These are phyloP conservation scores for Caloboletus inedulis DNA, from an alignment of 1,284 basidiomycete genomes.

Conservation along the genomic window DNA sequence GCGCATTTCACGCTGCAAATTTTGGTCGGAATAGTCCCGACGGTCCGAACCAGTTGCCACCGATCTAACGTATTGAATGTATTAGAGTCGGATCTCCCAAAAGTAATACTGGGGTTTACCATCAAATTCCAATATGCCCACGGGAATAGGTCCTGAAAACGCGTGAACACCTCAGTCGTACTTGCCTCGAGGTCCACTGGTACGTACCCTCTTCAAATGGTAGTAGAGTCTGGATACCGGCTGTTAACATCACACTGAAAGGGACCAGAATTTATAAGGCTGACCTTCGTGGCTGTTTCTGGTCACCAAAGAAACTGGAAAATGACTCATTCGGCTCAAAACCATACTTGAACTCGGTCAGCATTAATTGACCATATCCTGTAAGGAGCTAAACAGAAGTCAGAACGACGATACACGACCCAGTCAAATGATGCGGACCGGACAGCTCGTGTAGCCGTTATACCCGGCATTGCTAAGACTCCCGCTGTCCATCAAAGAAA, in stretches of 20 bases:
- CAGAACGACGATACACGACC: conserved; percentile 2
- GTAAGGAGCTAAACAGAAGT: conserved; percentile 61
- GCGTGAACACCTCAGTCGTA: not conserved
- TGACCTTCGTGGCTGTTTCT: conserved; percentile 62
- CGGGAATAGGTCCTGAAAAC: conserved; percentile 75
- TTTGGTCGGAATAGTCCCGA: too few species aligned
- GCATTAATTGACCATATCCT: conserved; percentile 82
- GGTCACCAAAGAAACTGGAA: conserved; percentile 61
- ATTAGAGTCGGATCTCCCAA: conserved; percentile 1
- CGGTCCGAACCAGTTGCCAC: too few species aligned
- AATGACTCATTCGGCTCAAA: conserved; percentile 86
- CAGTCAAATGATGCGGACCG: conserved; percentile 45
- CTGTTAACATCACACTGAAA: conserved; percentile 7
- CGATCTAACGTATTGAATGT: conserved; percentile 38
- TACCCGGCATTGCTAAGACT: conserved; percentile 66
- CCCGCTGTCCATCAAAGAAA: conserved; percentile 70
- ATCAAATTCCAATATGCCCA: conserved; percentile 84
- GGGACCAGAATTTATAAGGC: conserved; percentile 12
- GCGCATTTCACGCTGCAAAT: too few species aligned
- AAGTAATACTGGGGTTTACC: conserved; percentile 40
- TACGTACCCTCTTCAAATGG: conserved; percentile 83
- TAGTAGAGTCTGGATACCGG: conserved; percentile 65
- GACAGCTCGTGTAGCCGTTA: conserved; percentile 84
- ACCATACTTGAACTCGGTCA: conserved; percentile 91
- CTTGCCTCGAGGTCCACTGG: not conserved